phyloP scores from a whole-genome alignment of 1,284 basidiomycete species.

The Trametes polyzona region DNA sequence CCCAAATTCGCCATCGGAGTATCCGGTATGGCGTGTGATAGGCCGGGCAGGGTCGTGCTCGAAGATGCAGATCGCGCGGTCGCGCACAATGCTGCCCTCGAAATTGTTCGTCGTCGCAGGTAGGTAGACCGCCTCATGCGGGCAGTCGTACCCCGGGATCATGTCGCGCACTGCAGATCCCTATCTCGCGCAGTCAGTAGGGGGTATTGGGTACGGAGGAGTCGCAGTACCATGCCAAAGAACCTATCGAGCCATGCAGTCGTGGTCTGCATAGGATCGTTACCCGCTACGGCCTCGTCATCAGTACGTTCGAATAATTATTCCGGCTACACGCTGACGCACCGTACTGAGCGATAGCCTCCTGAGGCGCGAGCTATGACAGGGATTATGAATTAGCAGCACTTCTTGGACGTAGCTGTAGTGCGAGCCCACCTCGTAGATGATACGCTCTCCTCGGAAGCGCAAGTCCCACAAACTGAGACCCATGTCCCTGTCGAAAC shows the following conservation, averaged over 20 bases:
- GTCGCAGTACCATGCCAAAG: constrained; percentile 56
- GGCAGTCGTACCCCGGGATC: constrained; percentile 69
- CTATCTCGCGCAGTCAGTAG: constrained; percentile 6
- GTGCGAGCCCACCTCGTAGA: constrained; percentile 59
- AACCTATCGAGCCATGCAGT: constrained; percentile 70
- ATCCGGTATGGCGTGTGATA: constrained; percentile 61
- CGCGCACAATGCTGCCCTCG: constrained; percentile 46
- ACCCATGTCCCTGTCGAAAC: constrained; percentile 71
- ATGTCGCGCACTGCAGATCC: constrained; percentile 56
- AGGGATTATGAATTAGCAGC: background rate
- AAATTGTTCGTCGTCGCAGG: constrained; percentile 57
- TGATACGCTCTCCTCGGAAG: constrained; percentile 62
- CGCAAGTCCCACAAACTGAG: constrained; percentile 68
- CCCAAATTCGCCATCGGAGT: constrained; percentile 53
- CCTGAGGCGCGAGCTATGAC: constrained; percentile 55
- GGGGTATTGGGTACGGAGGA: background rate
- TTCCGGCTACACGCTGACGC: constrained; percentile 1
- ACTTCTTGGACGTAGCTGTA: too few relatives aligned
- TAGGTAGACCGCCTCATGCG: constrained; percentile 60
- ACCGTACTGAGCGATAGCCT: constrained; percentile 68
- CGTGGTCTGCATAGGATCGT: constrained; percentile 64
- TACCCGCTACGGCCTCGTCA: constrained; percentile 48
- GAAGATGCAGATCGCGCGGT: constrained; percentile 66
- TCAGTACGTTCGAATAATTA: background rate
- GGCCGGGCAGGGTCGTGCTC: constrained; percentile 63